Evolutionary conservation across 1,139 yeast species (phyloP), one percentile per base, ranked within the genome.

Genomic region (Hanseniaspora uvarum): DNA sequence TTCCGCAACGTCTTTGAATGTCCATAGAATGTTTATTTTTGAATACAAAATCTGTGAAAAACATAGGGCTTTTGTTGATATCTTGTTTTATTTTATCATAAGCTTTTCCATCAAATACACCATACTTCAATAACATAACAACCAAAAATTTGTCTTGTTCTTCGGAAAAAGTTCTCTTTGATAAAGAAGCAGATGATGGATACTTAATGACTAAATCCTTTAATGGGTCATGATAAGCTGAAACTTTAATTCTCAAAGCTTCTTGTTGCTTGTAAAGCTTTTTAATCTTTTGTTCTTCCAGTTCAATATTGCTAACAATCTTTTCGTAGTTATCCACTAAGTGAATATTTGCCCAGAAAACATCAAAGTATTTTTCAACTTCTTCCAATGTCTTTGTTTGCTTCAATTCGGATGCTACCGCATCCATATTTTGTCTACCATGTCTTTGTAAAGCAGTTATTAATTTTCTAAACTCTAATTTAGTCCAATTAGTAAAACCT

Each of bases 301-400:
- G 70, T 65, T 84, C 92, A 58, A 84, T 83, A 58, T 78, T 84
- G 41, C 72, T 72, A 46, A 84, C 68, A 60, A 78, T 81, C 59
- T 81, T 73, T 60, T 84, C 94, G 64, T 78, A 79, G 4, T 88
- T 89, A 33, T 84, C 92, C 56, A 84, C 80, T 56, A 78, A 80
- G 55, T 77, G 69, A 61, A 77, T 81, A 56, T 77, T 75, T 36
- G 68, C 59, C 94, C 94, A 84, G 63, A 84, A 84, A 5, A 76
- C 78, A 56, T 72, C 72, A 2, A 86, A 81, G 63, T 84, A 84
- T 47, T 75, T 80, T 56, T 79, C 68, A 4, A 83, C 83, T 56
- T 83, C 87, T 18, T 83, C 88, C n/a, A 70, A 63, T 0, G 84
- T 72, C 63, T 84, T 84, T 30, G 67, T 70, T 14, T 71, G 70